Percentiles rank a stretch among this genome's conserved stretches.
Evolutionary conservation across 208 protist species (phyloP).

Genomic region (Leishmania guyanensis): DNA sequence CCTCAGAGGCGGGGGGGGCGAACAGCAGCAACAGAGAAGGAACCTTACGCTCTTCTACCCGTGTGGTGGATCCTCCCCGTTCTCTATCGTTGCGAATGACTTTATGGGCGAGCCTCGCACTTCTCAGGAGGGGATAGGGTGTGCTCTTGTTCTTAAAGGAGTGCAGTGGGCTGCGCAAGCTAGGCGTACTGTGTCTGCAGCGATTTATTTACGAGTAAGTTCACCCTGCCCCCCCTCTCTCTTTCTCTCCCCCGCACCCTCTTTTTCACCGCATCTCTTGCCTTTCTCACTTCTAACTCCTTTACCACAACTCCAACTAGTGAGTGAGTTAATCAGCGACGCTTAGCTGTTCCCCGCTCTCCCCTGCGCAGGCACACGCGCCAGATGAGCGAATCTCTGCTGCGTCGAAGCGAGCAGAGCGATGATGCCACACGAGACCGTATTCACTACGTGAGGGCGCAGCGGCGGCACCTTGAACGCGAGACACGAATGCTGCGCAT

Average conservation of each 20-base stretch:
- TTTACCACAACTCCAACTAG: neutral
- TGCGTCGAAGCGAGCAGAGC: neutral
- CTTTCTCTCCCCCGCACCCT: neutral
- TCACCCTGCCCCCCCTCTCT: neutral
- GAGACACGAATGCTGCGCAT: constrained; percentile 25
- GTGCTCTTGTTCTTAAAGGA: neutral
- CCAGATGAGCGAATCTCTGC: neutral
- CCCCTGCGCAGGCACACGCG: neutral
- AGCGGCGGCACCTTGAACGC: constrained; percentile 11
- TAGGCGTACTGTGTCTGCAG: neutral
- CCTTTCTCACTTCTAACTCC: neutral
- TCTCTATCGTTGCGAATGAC: neutral
- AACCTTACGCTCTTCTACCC: neutral
- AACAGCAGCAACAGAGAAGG: neutral
- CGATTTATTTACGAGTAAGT: neutral
- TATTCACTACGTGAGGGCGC: neutral
- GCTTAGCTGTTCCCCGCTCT: neutral
- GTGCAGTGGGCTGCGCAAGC: neutral
- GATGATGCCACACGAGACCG: neutral
- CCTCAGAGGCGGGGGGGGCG: neutral
- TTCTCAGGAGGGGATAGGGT: neutral
- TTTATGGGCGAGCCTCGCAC: neutral
- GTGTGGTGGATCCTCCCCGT: neutral
- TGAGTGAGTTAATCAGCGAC: neutral
- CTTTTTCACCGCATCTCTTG: neutral